Percentiles rank a stretch among this genome's conserved stretches.
Conservation (phyloP, 352 stramenopile species). For the Globisporangium radiosum region DNA sequence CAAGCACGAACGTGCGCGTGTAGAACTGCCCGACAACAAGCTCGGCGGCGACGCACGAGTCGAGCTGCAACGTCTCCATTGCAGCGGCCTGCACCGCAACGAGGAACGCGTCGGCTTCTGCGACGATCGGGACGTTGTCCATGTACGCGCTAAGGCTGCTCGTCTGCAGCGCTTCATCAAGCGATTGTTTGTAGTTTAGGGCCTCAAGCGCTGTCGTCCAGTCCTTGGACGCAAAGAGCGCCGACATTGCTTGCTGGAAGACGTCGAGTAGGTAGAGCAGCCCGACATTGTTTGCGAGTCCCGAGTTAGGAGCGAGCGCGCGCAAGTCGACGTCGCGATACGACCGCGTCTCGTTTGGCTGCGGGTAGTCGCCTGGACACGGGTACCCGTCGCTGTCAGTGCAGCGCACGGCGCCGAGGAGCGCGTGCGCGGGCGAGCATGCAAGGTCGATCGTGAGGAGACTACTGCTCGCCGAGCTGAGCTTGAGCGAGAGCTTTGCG, state of each 20-base stretch:
- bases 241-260: constrained; percentile 31
- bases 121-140: constrained; percentile 15
- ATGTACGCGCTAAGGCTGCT: constrained; percentile 21
- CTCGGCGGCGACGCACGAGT: constrained; percentile 34
- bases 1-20: constrained; percentile 28
- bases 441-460: constrained; percentile 19
- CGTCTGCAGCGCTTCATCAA: constrained; percentile 11
- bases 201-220: constrained; percentile 24
- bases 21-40: constrained; percentile 33
- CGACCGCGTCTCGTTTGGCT: constrained; percentile 10
- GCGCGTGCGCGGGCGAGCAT: constrained; percentile 21
- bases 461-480: constrained; percentile 5
- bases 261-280: constrained; percentile 36
- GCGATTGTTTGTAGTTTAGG: constrained; percentile 25
- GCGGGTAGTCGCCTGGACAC: constrained; percentile 16
- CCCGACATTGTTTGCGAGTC: constrained; percentile 33
- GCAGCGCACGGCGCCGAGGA: constrained; percentile 22
- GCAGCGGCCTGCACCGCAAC: constrained; percentile 24
- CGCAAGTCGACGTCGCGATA: constrained; percentile 25
- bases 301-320: constrained; percentile 12
- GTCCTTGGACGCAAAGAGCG: constrained; percentile 23
- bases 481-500: constrained; percentile 21
- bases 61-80: constrained; percentile 22
- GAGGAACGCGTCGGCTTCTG: constrained; percentile 28
- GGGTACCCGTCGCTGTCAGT: constrained; percentile 22